A percentile compares a stretch with the other conserved stretches of the same genome.
These are phyloP conservation scores for Herpetospermum pedunculosum DNA, from an alignment of 306 rosid genomes.

Conservation along the genomic window DNA sequence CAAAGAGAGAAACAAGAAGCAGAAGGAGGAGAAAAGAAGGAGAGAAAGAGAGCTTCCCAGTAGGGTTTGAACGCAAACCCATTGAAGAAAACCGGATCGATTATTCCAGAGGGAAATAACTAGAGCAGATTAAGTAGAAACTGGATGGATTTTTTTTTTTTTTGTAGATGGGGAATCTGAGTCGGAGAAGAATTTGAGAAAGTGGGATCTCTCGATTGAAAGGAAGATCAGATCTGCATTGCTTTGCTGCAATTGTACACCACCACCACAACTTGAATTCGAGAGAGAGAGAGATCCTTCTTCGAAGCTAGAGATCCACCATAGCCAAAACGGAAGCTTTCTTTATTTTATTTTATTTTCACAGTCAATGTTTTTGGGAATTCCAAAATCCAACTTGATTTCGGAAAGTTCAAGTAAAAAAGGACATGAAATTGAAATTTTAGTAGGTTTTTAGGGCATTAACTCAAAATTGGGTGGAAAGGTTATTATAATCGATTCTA, in stretches of 20 bases:
- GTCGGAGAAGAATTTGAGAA: background rate
- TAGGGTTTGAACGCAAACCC: conserved; percentile 14
- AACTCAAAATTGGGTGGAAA: too few species aligned
- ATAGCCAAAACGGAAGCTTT: conserved; percentile 3
- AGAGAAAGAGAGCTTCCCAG: background rate
- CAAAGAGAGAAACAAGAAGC: conserved; percentile 1
- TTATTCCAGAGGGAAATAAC: background rate
- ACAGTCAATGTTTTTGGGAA: background rate
- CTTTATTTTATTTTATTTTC: background rate
- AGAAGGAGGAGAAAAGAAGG: background rate
- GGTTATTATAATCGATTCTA: too few species aligned
- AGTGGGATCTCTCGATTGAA: background rate
- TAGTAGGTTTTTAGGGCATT: too few species aligned
- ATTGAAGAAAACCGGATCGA: background rate
- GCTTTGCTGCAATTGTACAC: background rate
- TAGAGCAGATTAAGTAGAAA: background rate
- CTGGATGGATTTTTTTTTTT: background rate
- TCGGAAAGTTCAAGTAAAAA: too few species aligned
- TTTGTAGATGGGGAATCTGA: background rate
- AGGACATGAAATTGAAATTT: too few species aligned
- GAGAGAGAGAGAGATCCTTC: background rate
- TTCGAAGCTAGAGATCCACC: conserved; percentile 6
- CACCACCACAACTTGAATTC: background rate
- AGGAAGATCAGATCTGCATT: conserved; percentile 5
- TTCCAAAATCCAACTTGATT: too few species aligned